These are phyloP conservation scores for Circinella umbellata DNA, from an alignment of 371 early-diverging fungal genomes.

Conservation along the genomic window DNA sequence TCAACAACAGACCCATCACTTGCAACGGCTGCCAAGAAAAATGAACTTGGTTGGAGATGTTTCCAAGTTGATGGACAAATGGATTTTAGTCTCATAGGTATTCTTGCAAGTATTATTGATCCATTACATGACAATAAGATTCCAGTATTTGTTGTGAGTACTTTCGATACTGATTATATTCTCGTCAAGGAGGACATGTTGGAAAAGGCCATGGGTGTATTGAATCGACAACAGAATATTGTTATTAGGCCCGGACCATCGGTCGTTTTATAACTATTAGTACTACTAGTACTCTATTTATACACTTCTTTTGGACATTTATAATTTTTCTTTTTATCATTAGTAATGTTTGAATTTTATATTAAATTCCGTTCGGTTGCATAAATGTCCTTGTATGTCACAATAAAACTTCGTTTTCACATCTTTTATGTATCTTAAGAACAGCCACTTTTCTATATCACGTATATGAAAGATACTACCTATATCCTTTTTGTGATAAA, in stretches of 20 bases:
- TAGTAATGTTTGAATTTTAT: too few relatives aligned
- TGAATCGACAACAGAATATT: conserved; percentile 25
- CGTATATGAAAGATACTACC: too few relatives aligned
- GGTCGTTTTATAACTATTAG: neutral
- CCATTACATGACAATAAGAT: conserved; percentile 63
- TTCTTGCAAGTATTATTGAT: conserved; percentile 63
- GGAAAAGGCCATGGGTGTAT: conserved; percentile 47
- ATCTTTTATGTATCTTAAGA: too few relatives aligned
- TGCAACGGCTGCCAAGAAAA: conserved; percentile 42
- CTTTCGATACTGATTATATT: conserved; percentile 83
- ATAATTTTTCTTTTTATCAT: too few relatives aligned
- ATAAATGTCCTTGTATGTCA: too few relatives aligned
- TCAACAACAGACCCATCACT: conserved; percentile 11
- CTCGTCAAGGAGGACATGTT: conserved; percentile 68
- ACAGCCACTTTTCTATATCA: too few relatives aligned
- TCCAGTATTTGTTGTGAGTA: conserved; percentile 75
- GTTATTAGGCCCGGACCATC: conserved; percentile 16
- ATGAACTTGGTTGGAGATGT: conserved; percentile 61
- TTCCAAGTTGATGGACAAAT: conserved; percentile 72
- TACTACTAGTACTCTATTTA: too few relatives aligned
- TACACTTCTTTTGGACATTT: too few relatives aligned
- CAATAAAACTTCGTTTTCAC: too few relatives aligned
- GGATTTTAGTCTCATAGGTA: conserved; percentile 79
- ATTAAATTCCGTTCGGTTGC: too few relatives aligned
- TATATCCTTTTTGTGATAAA: too few relatives aligned